Conservation (phyloP, 2,329 filamentous ascomycete genomes). For the Biscogniauxia sp. region DNA sequence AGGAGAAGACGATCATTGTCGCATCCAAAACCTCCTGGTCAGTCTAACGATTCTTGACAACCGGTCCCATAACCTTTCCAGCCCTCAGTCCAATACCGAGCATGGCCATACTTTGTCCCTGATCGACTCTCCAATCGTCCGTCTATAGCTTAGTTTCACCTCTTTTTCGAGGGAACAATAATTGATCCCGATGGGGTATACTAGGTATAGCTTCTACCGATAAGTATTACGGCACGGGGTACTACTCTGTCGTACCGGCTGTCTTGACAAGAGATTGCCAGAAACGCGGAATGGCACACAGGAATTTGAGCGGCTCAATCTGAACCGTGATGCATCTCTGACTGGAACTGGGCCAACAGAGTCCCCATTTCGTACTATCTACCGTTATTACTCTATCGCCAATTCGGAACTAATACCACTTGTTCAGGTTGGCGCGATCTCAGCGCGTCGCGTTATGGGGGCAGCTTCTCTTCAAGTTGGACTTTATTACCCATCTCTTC, state of each 20-base stretch:
- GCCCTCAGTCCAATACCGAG: background rate
- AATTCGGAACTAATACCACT: background rate
- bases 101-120: background rate
- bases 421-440: background rate
- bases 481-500: no score
- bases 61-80: background rate
- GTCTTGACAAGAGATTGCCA: constrained; percentile 12
- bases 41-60: background rate
- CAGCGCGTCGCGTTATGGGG: background rate
- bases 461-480: no score
- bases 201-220: background rate
- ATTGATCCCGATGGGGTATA: background rate
- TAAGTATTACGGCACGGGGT: constrained; percentile 2
- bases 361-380: background rate
- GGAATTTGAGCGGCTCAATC: constrained; percentile 2
- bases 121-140: background rate
- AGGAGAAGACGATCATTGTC: background rate
- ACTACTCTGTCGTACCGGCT: constrained; percentile 12
- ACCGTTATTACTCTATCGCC: background rate
- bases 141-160: background rate
- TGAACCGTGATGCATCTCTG: background rate
- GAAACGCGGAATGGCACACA: constrained; percentile 8
- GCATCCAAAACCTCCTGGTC: background rate
- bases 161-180: background rate
- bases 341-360: background rate